Conservation (phyloP, 176 grass and related monocot genomes). For the Eragrostis curvula region DNA sequence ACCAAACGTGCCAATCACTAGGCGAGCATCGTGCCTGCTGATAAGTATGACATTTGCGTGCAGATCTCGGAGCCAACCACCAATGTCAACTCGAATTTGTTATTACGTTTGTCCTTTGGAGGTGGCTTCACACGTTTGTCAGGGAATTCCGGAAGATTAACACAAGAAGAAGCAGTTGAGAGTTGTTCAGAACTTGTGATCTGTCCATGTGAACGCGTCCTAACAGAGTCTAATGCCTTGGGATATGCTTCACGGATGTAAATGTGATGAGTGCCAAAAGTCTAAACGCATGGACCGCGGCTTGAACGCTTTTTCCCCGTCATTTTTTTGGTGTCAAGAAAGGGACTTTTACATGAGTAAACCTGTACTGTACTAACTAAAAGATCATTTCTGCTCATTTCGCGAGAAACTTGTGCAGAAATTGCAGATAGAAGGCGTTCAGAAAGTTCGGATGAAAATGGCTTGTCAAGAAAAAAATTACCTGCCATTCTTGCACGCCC, state of each 20-base stretch:
- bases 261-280: background rate
- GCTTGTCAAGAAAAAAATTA: background rate
- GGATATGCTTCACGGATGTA: background rate
- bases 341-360: background rate
- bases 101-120: background rate
- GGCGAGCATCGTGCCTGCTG: background rate
- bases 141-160: background rate
- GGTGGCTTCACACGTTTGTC: conserved; percentile 8
- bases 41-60: background rate
- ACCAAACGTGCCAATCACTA: conserved; percentile 38
- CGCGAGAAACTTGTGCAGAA: background rate
- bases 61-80: conserved; percentile 23
- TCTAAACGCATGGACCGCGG: background rate
- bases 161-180: background rate
- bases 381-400: background rate
- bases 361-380: background rate
- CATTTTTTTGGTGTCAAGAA: background rate
- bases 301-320: background rate
- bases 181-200: background rate
- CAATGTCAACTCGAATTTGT: background rate
- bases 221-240: background rate
- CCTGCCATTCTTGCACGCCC: conserved; percentile 81
- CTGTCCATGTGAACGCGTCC: conserved; percentile 27
- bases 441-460: background rate
- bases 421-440: background rate